Evolutionary conservation across 805 yeast species (phyloP).

Genomic region (Saccharomycopsis amapae): DNA sequence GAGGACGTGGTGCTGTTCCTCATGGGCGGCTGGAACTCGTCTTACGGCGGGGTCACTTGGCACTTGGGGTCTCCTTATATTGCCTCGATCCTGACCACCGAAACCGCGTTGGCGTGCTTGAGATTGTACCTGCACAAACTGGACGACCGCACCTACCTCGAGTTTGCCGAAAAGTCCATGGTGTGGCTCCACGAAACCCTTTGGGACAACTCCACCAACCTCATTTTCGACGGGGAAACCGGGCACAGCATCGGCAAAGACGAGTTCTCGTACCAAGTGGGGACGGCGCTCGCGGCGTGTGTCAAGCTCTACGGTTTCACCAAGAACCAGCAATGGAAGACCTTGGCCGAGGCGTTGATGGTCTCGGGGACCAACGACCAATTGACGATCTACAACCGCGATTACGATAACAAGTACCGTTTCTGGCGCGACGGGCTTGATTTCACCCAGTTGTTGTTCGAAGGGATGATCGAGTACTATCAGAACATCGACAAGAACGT

Average conservation of each 20-base stretch:
- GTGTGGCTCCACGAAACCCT: conserved; percentile 49
- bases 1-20: conserved; percentile 52
- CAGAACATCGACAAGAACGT: conserved; percentile 27
- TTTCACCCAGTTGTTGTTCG: conserved; percentile 57
- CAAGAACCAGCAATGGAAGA: conserved; percentile 42
- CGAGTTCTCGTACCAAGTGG: conserved; percentile 64
- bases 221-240: conserved; percentile 55
- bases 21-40: conserved; percentile 56
- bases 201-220: conserved; percentile 46
- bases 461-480: conserved; percentile 61
- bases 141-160: conserved; percentile 40
- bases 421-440: conserved; percentile 60
- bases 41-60: conserved; percentile 63
- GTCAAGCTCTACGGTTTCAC: conserved; percentile 45
- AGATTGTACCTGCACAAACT: conserved; percentile 49
- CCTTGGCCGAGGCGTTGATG: conserved; percentile 32
- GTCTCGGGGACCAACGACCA: conserved; percentile 52
- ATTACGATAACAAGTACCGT: conserved; percentile 42
- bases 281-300: conserved; percentile 54
- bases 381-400: conserved; percentile 56
- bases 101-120: conserved; percentile 55
- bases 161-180: conserved; percentile 53
- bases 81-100: conserved; percentile 62
- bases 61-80: conserved; percentile 53
- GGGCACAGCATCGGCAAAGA: conserved; percentile 37